phyloP scores from a whole-genome alignment of 2,329 filamentous ascomycete genomes.

The Aspergillus fumigatus region DNA sequence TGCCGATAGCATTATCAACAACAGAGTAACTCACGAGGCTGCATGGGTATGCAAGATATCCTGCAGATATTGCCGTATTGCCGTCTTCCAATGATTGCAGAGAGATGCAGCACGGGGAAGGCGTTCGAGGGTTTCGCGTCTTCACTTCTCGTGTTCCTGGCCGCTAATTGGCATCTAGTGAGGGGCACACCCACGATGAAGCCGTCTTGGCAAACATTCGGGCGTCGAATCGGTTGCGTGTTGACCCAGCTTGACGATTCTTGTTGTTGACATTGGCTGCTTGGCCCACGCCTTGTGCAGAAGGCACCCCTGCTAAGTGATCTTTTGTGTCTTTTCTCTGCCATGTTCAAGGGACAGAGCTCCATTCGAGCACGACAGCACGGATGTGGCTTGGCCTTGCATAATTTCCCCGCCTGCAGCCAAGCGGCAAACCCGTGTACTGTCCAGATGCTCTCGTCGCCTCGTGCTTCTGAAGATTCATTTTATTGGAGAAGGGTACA shows the following conservation, averaged over 20 bases:
- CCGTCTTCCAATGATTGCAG: not conserved
- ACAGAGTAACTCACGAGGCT: not conserved
- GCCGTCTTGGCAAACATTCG: not conserved
- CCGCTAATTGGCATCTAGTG: not conserved
- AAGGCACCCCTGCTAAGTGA: not conserved
- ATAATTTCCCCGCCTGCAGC: not conserved
- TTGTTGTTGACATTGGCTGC: not conserved
- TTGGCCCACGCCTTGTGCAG: not conserved
- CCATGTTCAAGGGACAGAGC: not conserved
- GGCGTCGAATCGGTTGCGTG: too few species aligned
- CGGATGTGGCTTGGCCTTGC: not conserved
- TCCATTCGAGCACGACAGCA: not conserved
- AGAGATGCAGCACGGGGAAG: not conserved
- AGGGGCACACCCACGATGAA: too few species aligned
- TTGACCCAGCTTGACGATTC: not conserved
- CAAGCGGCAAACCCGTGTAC: not conserved
- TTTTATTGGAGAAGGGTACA: not conserved
- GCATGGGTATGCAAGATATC: not conserved
- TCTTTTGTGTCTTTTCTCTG: too few species aligned
- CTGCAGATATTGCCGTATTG: not conserved
- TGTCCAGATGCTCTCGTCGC: not conserved
- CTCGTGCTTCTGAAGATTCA: not conserved
- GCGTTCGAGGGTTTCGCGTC: too few species aligned
- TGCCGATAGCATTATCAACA: too few species aligned
- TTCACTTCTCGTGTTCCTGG: not conserved